Percentiles rank a stretch among this genome's conserved stretches.
phyloP scores from a whole-genome alignment of 305 asterid genomes.

The Solanum hybrid region DNA sequence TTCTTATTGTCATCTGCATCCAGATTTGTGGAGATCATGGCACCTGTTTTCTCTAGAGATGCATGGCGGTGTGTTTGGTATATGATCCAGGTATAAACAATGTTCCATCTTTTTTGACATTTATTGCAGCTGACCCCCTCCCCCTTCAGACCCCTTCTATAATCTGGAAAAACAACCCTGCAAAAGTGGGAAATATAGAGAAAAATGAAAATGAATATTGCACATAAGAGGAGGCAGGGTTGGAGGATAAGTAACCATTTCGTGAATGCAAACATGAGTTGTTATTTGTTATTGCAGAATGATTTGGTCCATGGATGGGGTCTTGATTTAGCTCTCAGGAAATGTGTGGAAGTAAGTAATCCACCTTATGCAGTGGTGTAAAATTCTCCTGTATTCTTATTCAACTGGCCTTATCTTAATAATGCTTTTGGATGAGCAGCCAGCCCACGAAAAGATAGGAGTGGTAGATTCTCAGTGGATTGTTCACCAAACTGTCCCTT shows the following conservation, averaged over 20 bases:
- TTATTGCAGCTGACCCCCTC: background rate
- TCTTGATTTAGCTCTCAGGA: conserved; percentile 86
- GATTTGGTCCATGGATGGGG: conserved; percentile 98
- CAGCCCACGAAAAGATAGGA: conserved; percentile 88
- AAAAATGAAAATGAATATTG: background rate
- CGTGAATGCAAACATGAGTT: background rate
- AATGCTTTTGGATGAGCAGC: conserved; percentile 31
- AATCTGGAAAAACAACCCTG: background rate
- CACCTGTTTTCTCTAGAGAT: conserved; percentile 81
- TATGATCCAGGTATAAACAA: conserved; percentile 63
- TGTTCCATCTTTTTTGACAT: background rate
- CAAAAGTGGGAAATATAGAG: background rate
- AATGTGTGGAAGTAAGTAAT: conserved; percentile 71
- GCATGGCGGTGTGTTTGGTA: conserved; percentile 98
- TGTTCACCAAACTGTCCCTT: conserved; percentile 84
- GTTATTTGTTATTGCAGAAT: conserved; percentile 41
- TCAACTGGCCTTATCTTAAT: background rate
- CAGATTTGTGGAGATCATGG: conserved; percentile 98
- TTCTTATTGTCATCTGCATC: background rate
- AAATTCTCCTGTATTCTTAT: background rate
- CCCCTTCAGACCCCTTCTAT: background rate
- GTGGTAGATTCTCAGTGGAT: conserved; percentile 92
- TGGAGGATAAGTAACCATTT: background rate
- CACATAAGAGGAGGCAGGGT: background rate
- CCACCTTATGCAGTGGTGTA: background rate